Conservation (phyloP, 352 stramenopile genomes). For the Pythium scleroteichum region DNA sequence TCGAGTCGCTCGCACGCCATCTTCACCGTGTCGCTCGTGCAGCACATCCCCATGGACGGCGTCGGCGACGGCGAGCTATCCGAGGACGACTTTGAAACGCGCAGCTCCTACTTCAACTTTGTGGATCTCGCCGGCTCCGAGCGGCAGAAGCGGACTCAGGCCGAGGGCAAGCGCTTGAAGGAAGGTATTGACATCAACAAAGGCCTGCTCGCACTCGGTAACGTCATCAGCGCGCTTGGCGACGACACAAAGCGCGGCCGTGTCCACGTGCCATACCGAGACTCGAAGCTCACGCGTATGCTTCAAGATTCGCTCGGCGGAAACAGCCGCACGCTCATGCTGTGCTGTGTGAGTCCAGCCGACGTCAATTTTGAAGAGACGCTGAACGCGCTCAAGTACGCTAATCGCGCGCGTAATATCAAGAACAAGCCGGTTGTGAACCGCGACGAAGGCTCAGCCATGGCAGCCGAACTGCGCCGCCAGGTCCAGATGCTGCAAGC, state of each 20-base stretch:
- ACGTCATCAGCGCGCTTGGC: conserved; percentile 97
- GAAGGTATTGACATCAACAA: conserved; percentile 99
- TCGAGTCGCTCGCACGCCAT: conserved; percentile 92
- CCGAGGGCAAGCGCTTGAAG: conserved; percentile 89
- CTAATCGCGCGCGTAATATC: conserved; percentile 90
- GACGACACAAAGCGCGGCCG: conserved; percentile 90
- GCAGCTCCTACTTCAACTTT: conserved; percentile 90
- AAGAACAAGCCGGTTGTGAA: conserved; percentile 89
- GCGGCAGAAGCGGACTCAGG: conserved; percentile 95
- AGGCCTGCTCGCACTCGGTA: conserved; percentile 95
- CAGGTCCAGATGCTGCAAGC: conserved; percentile 83
- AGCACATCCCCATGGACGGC: conserved; percentile 69
- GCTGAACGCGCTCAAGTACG: conserved; percentile 91
- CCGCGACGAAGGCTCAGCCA: conserved; percentile 71
- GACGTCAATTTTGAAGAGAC: conserved; percentile 92
- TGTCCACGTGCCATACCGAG: conserved; percentile 93
- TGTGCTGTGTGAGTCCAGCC: conserved; percentile 91
- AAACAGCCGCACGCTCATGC: conserved; percentile 92
- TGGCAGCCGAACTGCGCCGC: conserved; percentile 72
- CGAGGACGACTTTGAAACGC: conserved; percentile 76
- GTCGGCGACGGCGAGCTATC: conserved; percentile 36
- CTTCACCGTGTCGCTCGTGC: conserved; percentile 86
- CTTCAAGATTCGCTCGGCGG: conserved; percentile 92
- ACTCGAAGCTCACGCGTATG: conserved; percentile 94
- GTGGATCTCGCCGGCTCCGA: conserved; percentile 92